These are phyloP conservation scores for Acacia pycnantha DNA, from an alignment of 331 rosid species.

Conservation along the genomic window DNA sequence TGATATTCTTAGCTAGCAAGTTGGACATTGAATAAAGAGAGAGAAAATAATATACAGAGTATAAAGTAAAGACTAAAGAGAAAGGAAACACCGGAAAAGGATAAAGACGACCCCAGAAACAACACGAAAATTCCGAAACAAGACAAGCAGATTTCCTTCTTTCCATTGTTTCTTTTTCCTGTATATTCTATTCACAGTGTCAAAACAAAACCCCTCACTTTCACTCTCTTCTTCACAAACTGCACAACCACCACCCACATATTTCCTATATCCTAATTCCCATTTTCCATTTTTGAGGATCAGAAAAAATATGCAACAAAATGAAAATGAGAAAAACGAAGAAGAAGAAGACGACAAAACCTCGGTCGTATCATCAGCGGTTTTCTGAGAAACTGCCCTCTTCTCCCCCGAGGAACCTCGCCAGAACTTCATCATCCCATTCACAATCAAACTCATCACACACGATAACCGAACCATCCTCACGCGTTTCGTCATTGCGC, in stretches of 20 bases:
- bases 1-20: background rate
- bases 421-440: constrained; percentile 36
- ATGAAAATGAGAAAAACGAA: background rate
- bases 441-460: constrained; percentile 12
- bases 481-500: constrained; percentile 12
- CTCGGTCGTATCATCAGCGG: background rate
- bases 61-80: too few relatives aligned
- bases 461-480: background rate
- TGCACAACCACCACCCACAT: background rate
- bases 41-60: background rate
- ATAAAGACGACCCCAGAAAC: background rate
- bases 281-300: background rate
- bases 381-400: background rate
- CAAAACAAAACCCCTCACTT: background rate
- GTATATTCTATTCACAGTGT: constrained; percentile 21
- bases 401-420: constrained; percentile 37
- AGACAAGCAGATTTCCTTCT: background rate
- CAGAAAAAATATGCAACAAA: background rate
- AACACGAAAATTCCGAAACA: constrained; percentile 12
- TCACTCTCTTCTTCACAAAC: background rate
- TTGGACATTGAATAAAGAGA: background rate
- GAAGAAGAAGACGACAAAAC: background rate
- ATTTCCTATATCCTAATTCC: background rate
- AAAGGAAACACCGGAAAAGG: background rate
- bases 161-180: background rate